Conservation (phyloP, 2,329 filamentous ascomycete genomes). For the Xenoacremonium recifei region DNA sequence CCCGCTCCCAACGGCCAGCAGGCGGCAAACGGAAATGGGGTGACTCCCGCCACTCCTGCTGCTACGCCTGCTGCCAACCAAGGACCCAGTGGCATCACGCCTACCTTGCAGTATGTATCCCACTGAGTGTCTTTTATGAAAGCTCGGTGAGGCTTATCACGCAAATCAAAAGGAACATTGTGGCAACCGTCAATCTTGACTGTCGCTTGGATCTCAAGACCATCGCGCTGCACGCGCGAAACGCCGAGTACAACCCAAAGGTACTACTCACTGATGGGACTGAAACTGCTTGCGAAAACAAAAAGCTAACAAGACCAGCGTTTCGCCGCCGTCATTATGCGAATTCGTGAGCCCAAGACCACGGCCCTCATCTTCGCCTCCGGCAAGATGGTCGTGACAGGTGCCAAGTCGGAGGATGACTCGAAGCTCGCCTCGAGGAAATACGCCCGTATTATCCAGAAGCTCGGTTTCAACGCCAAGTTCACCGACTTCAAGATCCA, state of each 20-base stretch:
- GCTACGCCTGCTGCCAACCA: conserved; percentile 83
- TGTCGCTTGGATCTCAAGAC: conserved; percentile 98
- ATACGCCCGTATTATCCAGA: conserved; percentile 98
- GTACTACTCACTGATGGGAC: conserved; percentile 51
- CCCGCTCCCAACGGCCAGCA: conserved; percentile 47
- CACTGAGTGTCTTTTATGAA: conserved; percentile 30
- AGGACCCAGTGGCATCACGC: conserved; percentile 85
- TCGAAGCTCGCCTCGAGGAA: conserved; percentile 96
- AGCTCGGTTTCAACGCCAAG: conserved; percentile 98
- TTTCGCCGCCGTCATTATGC: conserved; percentile 99
- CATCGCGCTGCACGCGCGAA: conserved; percentile 95
- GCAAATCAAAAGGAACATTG: conserved; percentile 79
- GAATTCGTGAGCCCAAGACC: conserved; percentile 98
- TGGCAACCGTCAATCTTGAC: conserved; percentile 97
- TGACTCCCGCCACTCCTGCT: conserved; percentile 86
- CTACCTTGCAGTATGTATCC: conserved; percentile 93
- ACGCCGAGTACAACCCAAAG: conserved; percentile 98
- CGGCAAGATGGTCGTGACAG: conserved; percentile 99
- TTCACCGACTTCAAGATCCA: conserved; percentile 99
- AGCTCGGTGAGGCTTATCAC: conserved; percentile 53
- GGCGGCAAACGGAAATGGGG: conserved; percentile 68
- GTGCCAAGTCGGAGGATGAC: conserved; percentile 96
- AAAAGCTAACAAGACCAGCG: conserved; percentile 58
- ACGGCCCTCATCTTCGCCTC: conserved; percentile 97
- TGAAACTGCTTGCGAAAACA: conserved; percentile 2